Conservation (phyloP, 1,284 basidiomycete genomes). For the Volvariella volvacea region DNA sequence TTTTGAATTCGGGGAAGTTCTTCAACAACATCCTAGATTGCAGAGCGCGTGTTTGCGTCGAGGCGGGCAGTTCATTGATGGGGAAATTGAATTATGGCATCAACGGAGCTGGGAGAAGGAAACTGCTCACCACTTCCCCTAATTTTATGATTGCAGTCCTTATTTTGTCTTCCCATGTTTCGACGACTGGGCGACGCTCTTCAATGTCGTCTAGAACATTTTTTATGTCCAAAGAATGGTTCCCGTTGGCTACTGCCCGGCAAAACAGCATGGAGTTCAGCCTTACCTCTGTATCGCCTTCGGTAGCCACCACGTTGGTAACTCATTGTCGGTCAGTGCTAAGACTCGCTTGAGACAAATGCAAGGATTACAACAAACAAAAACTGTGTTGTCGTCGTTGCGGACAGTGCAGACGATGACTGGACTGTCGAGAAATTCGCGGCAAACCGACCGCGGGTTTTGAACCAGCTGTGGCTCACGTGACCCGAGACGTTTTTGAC, state of each 20-base stretch:
- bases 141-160: constrained; percentile 67
- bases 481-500: no score
- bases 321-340: constrained; percentile 17
- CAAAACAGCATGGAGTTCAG: constrained; percentile 5
- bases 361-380: neutral
- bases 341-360: neutral
- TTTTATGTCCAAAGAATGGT: constrained; percentile 2
- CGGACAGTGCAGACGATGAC: neutral
- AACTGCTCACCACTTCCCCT: constrained; percentile 72
- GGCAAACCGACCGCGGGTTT: no score
- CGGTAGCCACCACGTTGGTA: constrained; percentile 24
- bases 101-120: neutral
- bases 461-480: no score
- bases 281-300: constrained; percentile 26
- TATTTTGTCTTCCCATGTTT: constrained; percentile 69
- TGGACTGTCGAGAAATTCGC: neutral
- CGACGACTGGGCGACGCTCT: constrained; percentile 54
- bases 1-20: constrained; percentile 63
- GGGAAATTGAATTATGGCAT: constrained; percentile 2
- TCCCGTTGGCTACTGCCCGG: constrained; percentile 6
- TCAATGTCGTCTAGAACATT: constrained; percentile 47
- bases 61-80: constrained; percentile 3
- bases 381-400: neutral
- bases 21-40: constrained; percentile 55
- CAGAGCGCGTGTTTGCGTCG: constrained; percentile 13